Evolutionary conservation across 768 basidiomycete genomes (phyloP).

Genomic region (Hydnomerulius pinastri): DNA sequence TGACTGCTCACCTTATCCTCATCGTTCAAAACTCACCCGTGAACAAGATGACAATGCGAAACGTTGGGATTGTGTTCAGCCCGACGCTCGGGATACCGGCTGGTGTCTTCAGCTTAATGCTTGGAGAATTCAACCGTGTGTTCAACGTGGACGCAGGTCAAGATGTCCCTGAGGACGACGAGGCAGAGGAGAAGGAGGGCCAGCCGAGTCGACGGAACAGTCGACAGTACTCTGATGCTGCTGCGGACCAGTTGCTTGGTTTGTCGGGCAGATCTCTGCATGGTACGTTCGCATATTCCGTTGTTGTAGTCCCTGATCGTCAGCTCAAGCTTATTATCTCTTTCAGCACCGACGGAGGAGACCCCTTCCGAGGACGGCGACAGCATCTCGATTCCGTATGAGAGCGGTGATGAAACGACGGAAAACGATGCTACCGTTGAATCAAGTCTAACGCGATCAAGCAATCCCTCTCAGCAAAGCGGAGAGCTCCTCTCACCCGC

Average conservation of each 20-base stretch:
- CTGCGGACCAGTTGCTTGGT: slow-evolving; percentile 82
- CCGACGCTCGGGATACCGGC: slow-evolving; percentile 98
- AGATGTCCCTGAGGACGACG: slow-evolving; percentile 17
- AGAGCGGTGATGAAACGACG: slow-evolving; percentile 73
- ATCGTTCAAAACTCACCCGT: slow-evolving; percentile 87
- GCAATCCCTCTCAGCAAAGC: slow-evolving; percentile 32
- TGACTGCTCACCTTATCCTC: slow-evolving; percentile 92
- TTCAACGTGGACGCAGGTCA: slow-evolving; percentile 73
- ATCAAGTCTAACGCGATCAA: slow-evolving; percentile 43
- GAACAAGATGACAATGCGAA: slow-evolving; percentile 99
- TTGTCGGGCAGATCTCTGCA: slow-evolving; percentile 66
- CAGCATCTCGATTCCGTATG: slow-evolving; percentile 64
- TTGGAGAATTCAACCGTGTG: slow-evolving; percentile 89
- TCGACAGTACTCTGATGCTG: slow-evolving; percentile 78
- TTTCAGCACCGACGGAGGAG: slow-evolving; percentile 54
- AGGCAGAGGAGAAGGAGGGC: slow-evolving; percentile 31
- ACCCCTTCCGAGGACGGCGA: slow-evolving; percentile 70
- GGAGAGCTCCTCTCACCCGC: slow-evolving; percentile 18
- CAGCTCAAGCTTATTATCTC: slow-evolving; percentile 10
- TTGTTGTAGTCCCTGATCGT: neutral
- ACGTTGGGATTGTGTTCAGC: slow-evolving; percentile 98
- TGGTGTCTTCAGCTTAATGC: slow-evolving; percentile 92
- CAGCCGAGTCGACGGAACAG: slow-evolving; percentile 73
- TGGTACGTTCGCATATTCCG: slow-evolving; percentile 45
- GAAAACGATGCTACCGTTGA: slow-evolving; percentile 56